Evolutionary conservation across 2,329 filamentous ascomycete species (phyloP).

Genomic region (Colletotrichum acutatum): DNA sequence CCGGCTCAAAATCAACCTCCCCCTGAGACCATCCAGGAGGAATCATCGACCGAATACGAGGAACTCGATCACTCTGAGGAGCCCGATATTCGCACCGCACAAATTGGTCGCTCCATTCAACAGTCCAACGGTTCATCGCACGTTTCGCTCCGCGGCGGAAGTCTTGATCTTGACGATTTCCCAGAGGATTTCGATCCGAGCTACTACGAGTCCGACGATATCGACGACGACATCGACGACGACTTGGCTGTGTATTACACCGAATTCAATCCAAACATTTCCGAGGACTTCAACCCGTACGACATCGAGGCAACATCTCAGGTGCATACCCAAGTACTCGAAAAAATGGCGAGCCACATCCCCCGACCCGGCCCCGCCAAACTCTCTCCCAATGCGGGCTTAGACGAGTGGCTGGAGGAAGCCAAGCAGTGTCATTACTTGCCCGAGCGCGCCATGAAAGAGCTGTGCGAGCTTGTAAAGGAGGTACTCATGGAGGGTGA

Average conservation of each 20-base stretch:
- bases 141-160: slow-evolving; percentile 18
- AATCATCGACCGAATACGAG: not conserved
- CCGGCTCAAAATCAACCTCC: not conserved
- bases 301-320: slow-evolving; percentile 8
- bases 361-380: slow-evolving; percentile 93
- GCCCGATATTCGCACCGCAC: slow-evolving; percentile 21
- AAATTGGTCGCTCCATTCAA: slow-evolving; percentile 20
- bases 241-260: slow-evolving; percentile 3
- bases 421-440: slow-evolving; percentile 98
- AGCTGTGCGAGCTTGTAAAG: slow-evolving; percentile 98
- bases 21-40: slow-evolving; percentile 15
- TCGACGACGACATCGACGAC: slow-evolving; percentile 28
- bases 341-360: slow-evolving; percentile 61
- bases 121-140: slow-evolving; percentile 15
- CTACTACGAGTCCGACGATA: slow-evolving; percentile 30
- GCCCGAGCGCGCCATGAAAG: slow-evolving; percentile 97
- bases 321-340: slow-evolving; percentile 21
- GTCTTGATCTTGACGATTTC: slow-evolving; percentile 20
- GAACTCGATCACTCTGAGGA: slow-evolving; percentile 25
- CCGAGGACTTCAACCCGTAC: slow-evolving; percentile 20
- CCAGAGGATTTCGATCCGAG: slow-evolving; percentile 19
- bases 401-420: slow-evolving; percentile 96
- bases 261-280: slow-evolving; percentile 24
- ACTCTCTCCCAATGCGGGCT: slow-evolving; percentile 82
- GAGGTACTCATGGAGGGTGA: slow-evolving; percentile 98